A percentile compares a stretch with the other conserved stretches of the same genome.
These are phyloP conservation scores for Coriaria nepalensis DNA, from an alignment of 306 rosid genomes.

Conservation along the genomic window DNA sequence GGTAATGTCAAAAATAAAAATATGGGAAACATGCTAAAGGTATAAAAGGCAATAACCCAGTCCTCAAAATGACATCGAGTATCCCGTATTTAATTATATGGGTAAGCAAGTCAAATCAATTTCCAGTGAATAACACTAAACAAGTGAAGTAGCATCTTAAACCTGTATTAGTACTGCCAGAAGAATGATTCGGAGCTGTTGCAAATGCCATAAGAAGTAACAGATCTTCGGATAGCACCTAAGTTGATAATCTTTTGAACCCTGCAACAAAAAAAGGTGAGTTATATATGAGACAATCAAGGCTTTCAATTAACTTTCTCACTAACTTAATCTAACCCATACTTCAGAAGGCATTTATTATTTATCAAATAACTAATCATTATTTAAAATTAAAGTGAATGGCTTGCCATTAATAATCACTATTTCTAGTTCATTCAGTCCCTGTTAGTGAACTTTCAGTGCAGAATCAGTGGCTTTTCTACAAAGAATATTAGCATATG, in stretches of 20 bases:
- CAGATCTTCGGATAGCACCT: slow-evolving; percentile 13
- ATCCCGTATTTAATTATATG: too few relatives aligned
- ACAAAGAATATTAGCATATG: too few relatives aligned
- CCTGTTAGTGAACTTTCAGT: too few relatives aligned
- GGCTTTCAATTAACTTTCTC: slow-evolving; percentile 13
- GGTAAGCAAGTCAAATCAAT: background rate
- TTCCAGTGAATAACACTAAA: background rate
- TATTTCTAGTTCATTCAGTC: too few relatives aligned
- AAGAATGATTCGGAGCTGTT: slow-evolving; percentile 34
- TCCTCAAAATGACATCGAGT: too few relatives aligned
- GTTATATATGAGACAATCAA: slow-evolving; percentile 12
- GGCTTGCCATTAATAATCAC: too few relatives aligned
- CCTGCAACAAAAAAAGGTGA: slow-evolving; percentile 6
- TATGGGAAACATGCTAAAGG: too few relatives aligned
- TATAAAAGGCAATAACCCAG: too few relatives aligned
- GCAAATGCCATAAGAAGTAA: slow-evolving; percentile 33
- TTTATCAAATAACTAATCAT: background rate
- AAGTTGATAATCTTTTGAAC: slow-evolving; percentile 13
- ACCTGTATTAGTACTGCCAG: slow-evolving; percentile 41
- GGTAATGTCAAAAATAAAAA: too few relatives aligned
- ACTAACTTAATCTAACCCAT: slow-evolving; percentile 17
- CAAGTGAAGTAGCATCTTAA: slow-evolving; percentile 14
- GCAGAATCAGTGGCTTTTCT: too few relatives aligned
- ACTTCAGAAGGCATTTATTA: slow-evolving; percentile 10
- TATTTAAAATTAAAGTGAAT: background rate